A percentile compares a stretch with the other conserved stretches of the same genome.
Evolutionary conservation across 768 basidiomycete genomes (phyloP).

Genomic region (Boletus rex-veris): DNA sequence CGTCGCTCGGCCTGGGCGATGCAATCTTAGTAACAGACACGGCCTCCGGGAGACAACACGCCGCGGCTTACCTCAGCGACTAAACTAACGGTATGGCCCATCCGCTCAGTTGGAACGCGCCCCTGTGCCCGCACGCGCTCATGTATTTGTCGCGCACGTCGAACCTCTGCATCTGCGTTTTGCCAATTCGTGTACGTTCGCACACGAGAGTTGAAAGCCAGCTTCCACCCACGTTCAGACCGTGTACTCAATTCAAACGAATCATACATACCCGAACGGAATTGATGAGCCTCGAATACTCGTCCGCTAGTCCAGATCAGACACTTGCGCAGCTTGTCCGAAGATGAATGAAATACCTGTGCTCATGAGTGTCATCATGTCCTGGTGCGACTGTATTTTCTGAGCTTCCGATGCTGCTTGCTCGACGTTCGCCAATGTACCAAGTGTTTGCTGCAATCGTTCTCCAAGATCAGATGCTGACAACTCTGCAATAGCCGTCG

Average conservation of each 20-base stretch:
- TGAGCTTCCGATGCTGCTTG: constrained; percentile 71
- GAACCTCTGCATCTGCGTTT: constrained; percentile 67
- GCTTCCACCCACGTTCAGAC: constrained; percentile 37
- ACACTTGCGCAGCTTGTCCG: neutral
- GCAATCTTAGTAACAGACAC: neutral
- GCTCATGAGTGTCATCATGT: constrained; percentile 76
- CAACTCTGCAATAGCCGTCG: constrained; percentile 65
- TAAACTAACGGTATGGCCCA: constrained; percentile 70
- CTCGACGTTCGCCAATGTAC: constrained; percentile 71
- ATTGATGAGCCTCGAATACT: constrained; percentile 88
- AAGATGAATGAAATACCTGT: constrained; percentile 45
- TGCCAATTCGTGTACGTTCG: constrained; percentile 83
- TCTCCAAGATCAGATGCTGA: constrained; percentile 72
- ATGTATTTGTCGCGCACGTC: constrained; percentile 69
- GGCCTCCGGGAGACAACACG: neutral
- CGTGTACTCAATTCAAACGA: neutral
- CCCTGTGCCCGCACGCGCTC: constrained; percentile 83
- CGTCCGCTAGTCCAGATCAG: constrained; percentile 54
- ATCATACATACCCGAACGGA: constrained; percentile 69
- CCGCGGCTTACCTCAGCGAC: constrained; percentile 66
- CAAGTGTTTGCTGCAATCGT: constrained; percentile 67
- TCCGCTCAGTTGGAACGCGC: constrained; percentile 61
- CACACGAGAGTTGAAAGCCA: constrained; percentile 85
- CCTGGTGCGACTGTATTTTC: constrained; percentile 72
- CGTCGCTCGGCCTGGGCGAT: constrained; percentile 72